A percentile compares a stretch with the other conserved stretches of the same genome.
Conservation (phyloP, 2,329 filamentous ascomycete genomes). For the Epichloe brachyelytri region DNA sequence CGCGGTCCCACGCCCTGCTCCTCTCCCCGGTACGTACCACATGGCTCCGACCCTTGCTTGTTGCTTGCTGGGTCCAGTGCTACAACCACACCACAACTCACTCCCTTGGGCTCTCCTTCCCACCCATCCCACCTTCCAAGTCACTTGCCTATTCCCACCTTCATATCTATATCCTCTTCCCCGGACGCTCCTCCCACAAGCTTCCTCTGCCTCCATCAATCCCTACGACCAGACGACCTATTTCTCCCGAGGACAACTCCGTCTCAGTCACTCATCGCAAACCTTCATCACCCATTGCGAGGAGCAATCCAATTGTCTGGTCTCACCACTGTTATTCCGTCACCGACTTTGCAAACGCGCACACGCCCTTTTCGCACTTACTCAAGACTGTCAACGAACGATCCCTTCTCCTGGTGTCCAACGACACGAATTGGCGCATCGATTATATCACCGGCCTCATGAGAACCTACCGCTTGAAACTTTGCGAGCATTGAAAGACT, state of each 20-base stretch:
- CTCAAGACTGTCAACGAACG: too few species aligned
- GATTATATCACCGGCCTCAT: too few species aligned
- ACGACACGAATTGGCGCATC: too few species aligned
- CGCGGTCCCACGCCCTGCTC: background rate
- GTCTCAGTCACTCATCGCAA: background rate
- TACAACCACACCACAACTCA: slow-evolving; percentile 3
- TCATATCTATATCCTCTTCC: slow-evolving; percentile 9
- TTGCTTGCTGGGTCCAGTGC: slow-evolving; percentile 1
- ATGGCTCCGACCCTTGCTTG: slow-evolving; percentile 5
- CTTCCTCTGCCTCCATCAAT: background rate
- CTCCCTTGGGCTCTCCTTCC: slow-evolving; percentile 8
- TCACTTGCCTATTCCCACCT: slow-evolving; percentile 3
- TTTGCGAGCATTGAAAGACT: too few species aligned
- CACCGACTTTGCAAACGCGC: too few species aligned
- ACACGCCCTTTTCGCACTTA: too few species aligned
- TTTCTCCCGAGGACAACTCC: background rate
- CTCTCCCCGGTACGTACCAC: slow-evolving; percentile 3
- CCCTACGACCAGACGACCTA: slow-evolving; percentile 1
- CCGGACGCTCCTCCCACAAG: slow-evolving; percentile 3
- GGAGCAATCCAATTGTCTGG: background rate
- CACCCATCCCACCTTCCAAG: slow-evolving; percentile 7
- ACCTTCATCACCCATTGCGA: background rate
- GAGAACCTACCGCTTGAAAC: too few species aligned
- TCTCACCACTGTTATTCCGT: background rate
- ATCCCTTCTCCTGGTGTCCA: too few species aligned